Conservation (phyloP, 768 basidiomycete genomes). For the Strobilomyces dryophilus region DNA sequence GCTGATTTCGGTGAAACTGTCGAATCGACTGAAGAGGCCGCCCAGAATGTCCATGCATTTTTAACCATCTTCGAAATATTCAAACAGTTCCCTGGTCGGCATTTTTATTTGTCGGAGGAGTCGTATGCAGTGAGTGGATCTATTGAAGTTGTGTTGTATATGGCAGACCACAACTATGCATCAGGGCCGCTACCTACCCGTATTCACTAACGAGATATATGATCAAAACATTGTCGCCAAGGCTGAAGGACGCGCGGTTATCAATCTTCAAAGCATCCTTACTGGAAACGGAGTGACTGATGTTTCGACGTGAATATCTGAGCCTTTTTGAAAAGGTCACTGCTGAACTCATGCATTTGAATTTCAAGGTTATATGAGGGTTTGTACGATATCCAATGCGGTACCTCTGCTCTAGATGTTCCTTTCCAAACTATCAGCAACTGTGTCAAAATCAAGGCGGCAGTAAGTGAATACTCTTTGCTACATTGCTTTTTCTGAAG, state of each 20-base stretch:
- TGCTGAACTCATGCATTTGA: neutral
- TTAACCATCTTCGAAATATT: conserved; percentile 76
- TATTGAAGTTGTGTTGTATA: neutral
- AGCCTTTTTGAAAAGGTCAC: neutral
- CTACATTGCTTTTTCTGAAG: neutral
- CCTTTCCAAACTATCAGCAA: conserved; percentile 44
- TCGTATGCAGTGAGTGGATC: conserved; percentile 57
- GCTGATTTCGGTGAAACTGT: conserved; percentile 65
- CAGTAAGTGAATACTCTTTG: conserved; percentile 35
- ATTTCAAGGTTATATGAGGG: conserved; percentile 35
- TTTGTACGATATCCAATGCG: conserved; percentile 49
- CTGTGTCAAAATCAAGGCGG: conserved; percentile 50
- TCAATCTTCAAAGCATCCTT: conserved; percentile 70
- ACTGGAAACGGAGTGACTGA: conserved; percentile 73
- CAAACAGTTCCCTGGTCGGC: conserved; percentile 61
- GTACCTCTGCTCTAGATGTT: conserved; percentile 44
- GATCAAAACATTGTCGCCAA: conserved; percentile 62
- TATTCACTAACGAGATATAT: conserved; percentile 73
- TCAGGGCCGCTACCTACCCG: conserved; percentile 66
- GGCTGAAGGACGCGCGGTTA: conserved; percentile 43
- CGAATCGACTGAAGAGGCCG: conserved; percentile 77
- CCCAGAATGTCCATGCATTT: conserved; percentile 71
- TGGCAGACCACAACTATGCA: neutral
- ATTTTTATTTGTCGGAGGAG: conserved; percentile 70
- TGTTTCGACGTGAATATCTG: conserved; percentile 37